Evolutionary conservation across 2,329 filamentous ascomycete genomes (phyloP).

Genomic region (Gaeumannomyces tritici): DNA sequence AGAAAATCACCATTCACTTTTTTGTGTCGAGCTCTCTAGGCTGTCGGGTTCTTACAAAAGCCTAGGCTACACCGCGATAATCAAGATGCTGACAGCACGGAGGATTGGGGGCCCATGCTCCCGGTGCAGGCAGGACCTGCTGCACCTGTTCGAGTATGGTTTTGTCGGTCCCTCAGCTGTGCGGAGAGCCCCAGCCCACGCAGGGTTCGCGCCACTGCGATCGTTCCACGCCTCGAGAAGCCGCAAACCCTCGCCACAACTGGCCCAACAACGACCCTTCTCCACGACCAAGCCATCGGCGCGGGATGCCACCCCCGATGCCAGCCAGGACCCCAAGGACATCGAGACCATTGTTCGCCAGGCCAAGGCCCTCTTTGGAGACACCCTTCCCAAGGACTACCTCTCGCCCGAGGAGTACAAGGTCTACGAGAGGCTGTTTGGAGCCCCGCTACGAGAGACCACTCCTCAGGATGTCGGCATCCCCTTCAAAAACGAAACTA

Average conservation of each 20-base stretch:
- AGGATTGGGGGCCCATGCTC: slow-evolving; percentile 8
- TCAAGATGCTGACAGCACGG: slow-evolving; percentile 3
- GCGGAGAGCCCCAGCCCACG: neutral
- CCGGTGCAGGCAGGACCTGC: slow-evolving; percentile 12
- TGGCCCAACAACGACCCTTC: slow-evolving; percentile 1
- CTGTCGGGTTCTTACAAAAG: neutral
- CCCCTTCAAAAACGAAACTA: slow-evolving; percentile 21
- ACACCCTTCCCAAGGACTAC: slow-evolving; percentile 63
- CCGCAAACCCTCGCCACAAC: neutral
- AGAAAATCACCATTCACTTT: neutral
- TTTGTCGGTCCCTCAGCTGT: neutral
- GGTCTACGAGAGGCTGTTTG: slow-evolving; percentile 75
- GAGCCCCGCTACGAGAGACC: slow-evolving; percentile 57
- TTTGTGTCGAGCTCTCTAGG: too few relatives aligned
- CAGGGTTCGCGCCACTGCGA: neutral
- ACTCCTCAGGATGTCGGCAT: slow-evolving; percentile 48
- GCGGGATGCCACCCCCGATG: neutral
- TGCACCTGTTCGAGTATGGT: slow-evolving; percentile 8
- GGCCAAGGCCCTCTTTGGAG: slow-evolving; percentile 66
- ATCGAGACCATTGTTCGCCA: slow-evolving; percentile 58
- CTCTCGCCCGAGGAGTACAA: slow-evolving; percentile 60
- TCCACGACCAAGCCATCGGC: slow-evolving; percentile 3
- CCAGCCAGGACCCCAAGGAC: slow-evolving; percentile 16
- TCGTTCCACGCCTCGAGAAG: neutral
- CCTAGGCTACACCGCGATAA: neutral